A percentile compares a stretch with the other conserved stretches of the same genome.
phyloP scores from a whole-genome alignment of 371 early-diverging fungal species.

The Mucor saturninus region DNA sequence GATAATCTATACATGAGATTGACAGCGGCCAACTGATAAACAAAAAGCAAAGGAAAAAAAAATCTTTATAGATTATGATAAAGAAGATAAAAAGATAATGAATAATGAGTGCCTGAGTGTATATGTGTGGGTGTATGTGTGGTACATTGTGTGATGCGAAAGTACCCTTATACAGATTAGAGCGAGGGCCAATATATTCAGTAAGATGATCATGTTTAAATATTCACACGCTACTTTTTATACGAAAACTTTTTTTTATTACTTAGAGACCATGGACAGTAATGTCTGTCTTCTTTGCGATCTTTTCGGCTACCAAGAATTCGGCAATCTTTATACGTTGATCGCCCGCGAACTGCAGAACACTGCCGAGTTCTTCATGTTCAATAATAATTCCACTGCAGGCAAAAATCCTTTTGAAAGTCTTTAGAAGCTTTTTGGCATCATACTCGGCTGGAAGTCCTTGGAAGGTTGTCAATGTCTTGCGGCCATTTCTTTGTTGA shows the following conservation, averaged over 20 bases:
- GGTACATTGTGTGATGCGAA: too few species aligned
- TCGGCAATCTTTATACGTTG: slow-evolving; percentile 87
- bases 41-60: too few species aligned
- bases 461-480: slow-evolving; percentile 88
- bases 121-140: too few species aligned
- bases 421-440: slow-evolving; percentile 88
- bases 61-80: too few species aligned
- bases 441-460: slow-evolving; percentile 90
- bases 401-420: slow-evolving; percentile 96
- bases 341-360: slow-evolving; percentile 96
- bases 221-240: neutral
- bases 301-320: slow-evolving; percentile 78
- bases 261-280: slow-evolving; percentile 86
- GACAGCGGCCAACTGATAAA: too few species aligned
- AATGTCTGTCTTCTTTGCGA: slow-evolving; percentile 85
- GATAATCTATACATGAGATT: too few species aligned
- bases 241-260: neutral
- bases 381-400: slow-evolving; percentile 95
- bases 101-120: too few species aligned
- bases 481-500: slow-evolving; percentile 97
- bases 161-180: too few species aligned
- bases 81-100: too few species aligned
- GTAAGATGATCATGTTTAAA: neutral
- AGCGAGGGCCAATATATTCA: too few species aligned
- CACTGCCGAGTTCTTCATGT: slow-evolving; percentile 88